Evolutionary conservation across 2,329 filamentous ascomycete species (phyloP).

Genomic region (Aspergillus pseudoglaucus): DNA sequence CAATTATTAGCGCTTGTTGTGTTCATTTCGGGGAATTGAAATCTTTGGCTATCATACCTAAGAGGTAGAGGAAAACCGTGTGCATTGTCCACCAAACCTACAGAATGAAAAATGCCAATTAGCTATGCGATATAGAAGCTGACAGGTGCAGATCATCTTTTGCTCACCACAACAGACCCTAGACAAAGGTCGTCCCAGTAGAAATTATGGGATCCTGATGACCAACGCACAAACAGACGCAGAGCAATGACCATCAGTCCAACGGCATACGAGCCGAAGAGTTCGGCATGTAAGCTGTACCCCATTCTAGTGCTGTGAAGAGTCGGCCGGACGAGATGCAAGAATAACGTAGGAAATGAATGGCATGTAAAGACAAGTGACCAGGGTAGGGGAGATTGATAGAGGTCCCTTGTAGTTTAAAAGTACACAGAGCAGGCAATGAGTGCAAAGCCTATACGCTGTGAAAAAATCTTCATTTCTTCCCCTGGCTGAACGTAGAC

Average conservation of each 20-base stretch:
- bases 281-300: not conserved
- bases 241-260: not conserved
- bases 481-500: too few relatives aligned
- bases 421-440: too few relatives aligned
- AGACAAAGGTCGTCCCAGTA: not conserved
- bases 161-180: not conserved
- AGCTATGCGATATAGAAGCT: not conserved
- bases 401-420: too few relatives aligned
- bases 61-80: constrained; percentile 10
- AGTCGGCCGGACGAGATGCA: too few relatives aligned
- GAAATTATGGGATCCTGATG: not conserved
- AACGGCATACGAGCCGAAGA: not conserved
- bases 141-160: not conserved
- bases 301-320: not conserved
- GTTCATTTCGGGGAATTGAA: not conserved
- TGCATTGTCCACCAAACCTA: constrained; percentile 14
- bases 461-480: too few relatives aligned
- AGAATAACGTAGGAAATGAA: too few relatives aligned
- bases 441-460: too few relatives aligned
- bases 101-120: not conserved
- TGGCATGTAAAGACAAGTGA: too few relatives aligned
- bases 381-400: too few relatives aligned
- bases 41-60: not conserved
- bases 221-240: not conserved
- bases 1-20: not conserved